phyloP scores from a whole-genome alignment of 495 filamentous ascomycete genomes.

The Extremus antarcticus region DNA sequence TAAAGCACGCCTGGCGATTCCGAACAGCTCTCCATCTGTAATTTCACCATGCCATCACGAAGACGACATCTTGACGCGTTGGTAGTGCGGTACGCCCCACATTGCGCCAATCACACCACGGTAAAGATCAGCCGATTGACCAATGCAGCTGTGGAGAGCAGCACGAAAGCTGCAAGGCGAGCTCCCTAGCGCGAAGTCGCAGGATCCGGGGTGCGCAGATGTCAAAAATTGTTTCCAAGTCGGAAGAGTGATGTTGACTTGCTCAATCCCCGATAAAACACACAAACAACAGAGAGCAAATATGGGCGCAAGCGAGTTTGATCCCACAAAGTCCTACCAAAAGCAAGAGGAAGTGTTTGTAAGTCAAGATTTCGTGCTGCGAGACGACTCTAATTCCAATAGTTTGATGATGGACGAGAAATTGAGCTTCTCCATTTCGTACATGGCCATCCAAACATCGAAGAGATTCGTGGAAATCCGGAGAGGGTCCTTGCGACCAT shows the following conservation, averaged over 20 bases:
- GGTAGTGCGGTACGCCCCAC: background rate
- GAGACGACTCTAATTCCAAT: conserved; percentile 20
- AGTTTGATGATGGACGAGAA: conserved; percentile 60
- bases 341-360: conserved; percentile 33
- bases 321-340: conserved; percentile 34
- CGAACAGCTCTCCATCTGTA: no score
- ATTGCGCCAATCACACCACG: background rate
- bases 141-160: no score
- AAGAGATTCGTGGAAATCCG: conserved; percentile 53
- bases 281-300: background rate
- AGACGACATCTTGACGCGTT: background rate
- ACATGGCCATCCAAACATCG: conserved; percentile 45
- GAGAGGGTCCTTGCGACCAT: conserved; percentile 54
- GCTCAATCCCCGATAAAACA: no score
- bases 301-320: conserved; percentile 24
- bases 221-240: no score
- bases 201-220: no score
- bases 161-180: background rate
- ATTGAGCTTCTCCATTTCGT: conserved; percentile 60
- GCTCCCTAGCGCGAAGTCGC: background rate
- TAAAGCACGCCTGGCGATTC: no score
- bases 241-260: no score
- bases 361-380: conserved; percentile 5
- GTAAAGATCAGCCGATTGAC: background rate
- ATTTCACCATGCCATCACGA: no score